Evolutionary conservation across 2,329 filamentous ascomycete genomes (phyloP).

Genomic region (Microdochium nivale): DNA sequence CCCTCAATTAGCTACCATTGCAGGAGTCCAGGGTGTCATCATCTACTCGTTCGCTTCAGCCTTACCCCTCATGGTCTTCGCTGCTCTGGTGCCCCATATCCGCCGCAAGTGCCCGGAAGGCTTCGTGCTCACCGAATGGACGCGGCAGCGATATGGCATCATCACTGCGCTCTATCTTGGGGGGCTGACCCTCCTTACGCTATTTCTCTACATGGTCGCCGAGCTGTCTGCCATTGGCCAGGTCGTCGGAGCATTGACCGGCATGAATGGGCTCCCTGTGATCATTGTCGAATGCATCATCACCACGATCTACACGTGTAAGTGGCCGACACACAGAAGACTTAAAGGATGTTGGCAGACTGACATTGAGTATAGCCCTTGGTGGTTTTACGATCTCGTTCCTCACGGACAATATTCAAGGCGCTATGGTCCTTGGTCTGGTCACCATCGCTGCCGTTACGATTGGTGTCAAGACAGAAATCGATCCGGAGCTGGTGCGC

Average conservation of each 20-base stretch:
- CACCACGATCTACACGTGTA: constrained; percentile 79
- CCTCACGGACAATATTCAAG: constrained; percentile 75
- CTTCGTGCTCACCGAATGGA: constrained; percentile 81
- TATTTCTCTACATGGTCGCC: constrained; percentile 82
- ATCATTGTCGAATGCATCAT: constrained; percentile 71
- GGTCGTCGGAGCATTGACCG: constrained; percentile 66
- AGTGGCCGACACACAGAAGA: constrained; percentile 11
- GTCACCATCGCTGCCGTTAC: constrained; percentile 70
- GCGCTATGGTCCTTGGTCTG: constrained; percentile 65
- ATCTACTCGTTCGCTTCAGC: constrained; percentile 68
- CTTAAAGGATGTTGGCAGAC: neutral
- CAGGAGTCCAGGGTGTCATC: constrained; percentile 69
- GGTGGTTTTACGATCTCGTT: constrained; percentile 81
- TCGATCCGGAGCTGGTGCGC: constrained; percentile 60
- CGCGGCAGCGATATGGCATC: constrained; percentile 66
- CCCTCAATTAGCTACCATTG: constrained; percentile 69
- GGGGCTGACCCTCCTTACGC: constrained; percentile 67
- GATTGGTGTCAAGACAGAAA: constrained; percentile 66
- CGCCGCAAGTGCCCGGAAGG: constrained; percentile 72
- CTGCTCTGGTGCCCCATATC: constrained; percentile 66
- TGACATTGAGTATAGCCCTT: constrained; percentile 42
- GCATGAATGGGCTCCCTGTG: constrained; percentile 63
- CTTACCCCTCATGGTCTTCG: constrained; percentile 67
- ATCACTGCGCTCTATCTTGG: constrained; percentile 65
- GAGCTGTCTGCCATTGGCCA: constrained; percentile 77